Evolutionary conservation across 2,329 filamentous ascomycete genomes (phyloP).

Genomic region (Trichoderma asperellum): DNA sequence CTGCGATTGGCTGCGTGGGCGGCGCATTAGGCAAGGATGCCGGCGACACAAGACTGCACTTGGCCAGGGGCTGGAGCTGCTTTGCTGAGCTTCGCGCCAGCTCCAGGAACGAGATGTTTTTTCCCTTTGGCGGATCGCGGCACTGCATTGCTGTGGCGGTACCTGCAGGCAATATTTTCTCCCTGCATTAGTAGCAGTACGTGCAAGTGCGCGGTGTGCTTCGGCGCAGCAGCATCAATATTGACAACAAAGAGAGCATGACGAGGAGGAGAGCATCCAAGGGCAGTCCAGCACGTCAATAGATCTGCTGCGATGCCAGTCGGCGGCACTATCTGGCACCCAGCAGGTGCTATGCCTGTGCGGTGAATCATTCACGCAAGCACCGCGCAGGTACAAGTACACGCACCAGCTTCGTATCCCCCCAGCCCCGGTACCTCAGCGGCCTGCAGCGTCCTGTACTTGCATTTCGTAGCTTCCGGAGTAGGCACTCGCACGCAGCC

Average conservation of each 20-base stretch:
- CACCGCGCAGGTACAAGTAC: neutral
- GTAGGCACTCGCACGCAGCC: neutral
- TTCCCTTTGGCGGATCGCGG: neutral
- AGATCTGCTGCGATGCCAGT: neutral
- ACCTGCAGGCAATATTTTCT: slow-evolving; percentile 17
- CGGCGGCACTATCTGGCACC: neutral
- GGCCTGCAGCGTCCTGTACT: slow-evolving; percentile 20
- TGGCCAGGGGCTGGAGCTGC: slow-evolving; percentile 16
- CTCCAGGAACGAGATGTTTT: slow-evolving; percentile 21
- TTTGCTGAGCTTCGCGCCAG: slow-evolving; percentile 20
- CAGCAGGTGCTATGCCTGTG: neutral
- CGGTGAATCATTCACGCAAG: neutral
- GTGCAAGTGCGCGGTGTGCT: neutral
- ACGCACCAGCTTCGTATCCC: slow-evolving; percentile 1
- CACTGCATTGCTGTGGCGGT: slow-evolving; percentile 2
- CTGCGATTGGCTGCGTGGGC: slow-evolving; percentile 25
- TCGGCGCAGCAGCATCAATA: neutral
- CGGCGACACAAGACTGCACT: slow-evolving; percentile 9
- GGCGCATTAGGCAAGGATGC: slow-evolving; percentile 11
- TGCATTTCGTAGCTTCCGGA: slow-evolving; percentile 12
- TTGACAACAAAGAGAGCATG: neutral
- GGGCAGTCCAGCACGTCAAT: neutral
- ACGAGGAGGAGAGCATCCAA: neutral
- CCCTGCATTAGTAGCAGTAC: neutral
- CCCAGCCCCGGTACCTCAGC: slow-evolving; percentile 9